Conservation (phyloP, 352 stramenopile genomes). For the Phytophthora tubulina region DNA sequence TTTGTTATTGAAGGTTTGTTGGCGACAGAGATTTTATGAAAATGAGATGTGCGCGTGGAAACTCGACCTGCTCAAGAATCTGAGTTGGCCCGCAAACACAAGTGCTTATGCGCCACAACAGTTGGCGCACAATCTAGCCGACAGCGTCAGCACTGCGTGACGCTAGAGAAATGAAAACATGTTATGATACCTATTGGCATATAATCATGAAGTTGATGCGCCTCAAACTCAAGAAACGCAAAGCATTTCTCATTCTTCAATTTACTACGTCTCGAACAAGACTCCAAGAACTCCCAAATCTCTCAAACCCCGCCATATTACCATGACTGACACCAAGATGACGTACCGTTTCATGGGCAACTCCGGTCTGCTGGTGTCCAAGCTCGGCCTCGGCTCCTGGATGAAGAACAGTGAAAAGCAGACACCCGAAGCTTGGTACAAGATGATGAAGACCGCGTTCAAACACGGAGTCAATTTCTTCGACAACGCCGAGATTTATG, state of each 20-base stretch:
- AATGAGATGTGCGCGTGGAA: neutral
- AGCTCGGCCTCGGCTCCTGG: conserved; percentile 49
- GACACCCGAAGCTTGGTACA: conserved; percentile 15
- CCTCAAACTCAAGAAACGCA: neutral
- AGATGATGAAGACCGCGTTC: conserved; percentile 18
- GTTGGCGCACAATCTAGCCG: neutral
- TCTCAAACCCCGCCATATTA: too few relatives aligned
- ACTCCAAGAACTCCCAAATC: neutral
- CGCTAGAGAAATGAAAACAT: too few relatives aligned
- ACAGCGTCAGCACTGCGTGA: neutral
- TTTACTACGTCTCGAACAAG: neutral
- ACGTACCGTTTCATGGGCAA: conserved; percentile 61
- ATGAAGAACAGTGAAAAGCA: conserved; percentile 25
- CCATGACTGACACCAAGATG: conserved; percentile 39
- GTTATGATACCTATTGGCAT: too few relatives aligned
- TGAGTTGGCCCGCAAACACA: neutral
- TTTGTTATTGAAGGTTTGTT: neutral
- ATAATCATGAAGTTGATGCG: neutral
- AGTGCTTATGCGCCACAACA: neutral
- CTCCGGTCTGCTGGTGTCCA: conserved; percentile 53
- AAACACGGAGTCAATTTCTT: conserved; percentile 25
- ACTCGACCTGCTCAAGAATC: neutral
- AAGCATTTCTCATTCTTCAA: neutral
- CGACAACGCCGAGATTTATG: conserved; percentile 20
- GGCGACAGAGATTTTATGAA: neutral